These are phyloP conservation scores for Ophiosphaerella herpotricha DNA, from an alignment of 2,329 filamentous ascomycete species.

Conservation along the genomic window DNA sequence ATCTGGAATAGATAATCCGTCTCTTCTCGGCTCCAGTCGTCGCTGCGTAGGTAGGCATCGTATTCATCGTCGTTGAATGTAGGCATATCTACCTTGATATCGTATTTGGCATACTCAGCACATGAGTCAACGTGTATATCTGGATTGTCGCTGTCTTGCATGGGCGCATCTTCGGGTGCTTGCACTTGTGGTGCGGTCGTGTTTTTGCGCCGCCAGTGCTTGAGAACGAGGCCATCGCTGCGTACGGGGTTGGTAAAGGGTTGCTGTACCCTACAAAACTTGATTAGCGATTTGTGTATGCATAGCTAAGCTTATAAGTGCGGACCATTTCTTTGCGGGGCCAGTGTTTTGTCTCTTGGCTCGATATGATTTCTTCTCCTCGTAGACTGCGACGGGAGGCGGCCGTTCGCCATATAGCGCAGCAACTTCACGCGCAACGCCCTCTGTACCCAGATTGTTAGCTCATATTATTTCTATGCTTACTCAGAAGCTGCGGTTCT, in stretches of 20 bases:
- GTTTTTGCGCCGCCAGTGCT: conserved; percentile 77
- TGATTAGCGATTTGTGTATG: conserved; percentile 12
- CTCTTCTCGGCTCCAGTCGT: conserved; percentile 88
- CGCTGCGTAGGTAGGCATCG: conserved; percentile 69
- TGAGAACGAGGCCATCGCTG: conserved; percentile 70
- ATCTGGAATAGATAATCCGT: conserved; percentile 86
- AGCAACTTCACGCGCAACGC: conserved; percentile 48
- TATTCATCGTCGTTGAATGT: conserved; percentile 90
- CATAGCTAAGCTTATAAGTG: not conserved
- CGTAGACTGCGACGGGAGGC: conserved; percentile 48
- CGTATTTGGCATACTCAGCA: conserved; percentile 80
- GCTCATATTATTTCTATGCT: not conserved
- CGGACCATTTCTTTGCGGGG: conserved; percentile 47
- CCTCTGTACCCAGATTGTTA: conserved; percentile 28
- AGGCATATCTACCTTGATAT: conserved; percentile 77
- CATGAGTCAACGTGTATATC: conserved; percentile 50
- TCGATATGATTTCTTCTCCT: conserved; percentile 47
- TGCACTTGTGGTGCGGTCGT: conserved; percentile 35
- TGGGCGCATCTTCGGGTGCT: conserved; percentile 37
- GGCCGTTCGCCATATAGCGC: conserved; percentile 48
- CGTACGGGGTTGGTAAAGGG: conserved; percentile 80
- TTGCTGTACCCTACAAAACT: conserved; percentile 35
- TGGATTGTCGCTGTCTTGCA: conserved; percentile 42
- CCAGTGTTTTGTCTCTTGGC: conserved; percentile 46
- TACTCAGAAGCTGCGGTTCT: not conserved